Conservation (phyloP, 306 rosid genomes). For the Casuarina glauca region DNA sequence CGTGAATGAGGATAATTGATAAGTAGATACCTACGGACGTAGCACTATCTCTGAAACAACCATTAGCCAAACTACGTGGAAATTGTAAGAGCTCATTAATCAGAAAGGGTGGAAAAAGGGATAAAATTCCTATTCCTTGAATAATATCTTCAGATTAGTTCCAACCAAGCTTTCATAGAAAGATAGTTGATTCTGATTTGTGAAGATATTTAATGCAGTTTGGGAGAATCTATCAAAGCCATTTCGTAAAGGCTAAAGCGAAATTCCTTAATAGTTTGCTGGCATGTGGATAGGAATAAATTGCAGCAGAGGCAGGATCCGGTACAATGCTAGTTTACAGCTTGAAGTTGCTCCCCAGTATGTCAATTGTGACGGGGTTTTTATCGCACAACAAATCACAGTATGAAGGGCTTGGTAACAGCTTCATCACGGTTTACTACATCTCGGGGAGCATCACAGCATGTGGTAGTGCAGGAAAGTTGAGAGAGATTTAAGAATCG, state of each 20-base stretch:
- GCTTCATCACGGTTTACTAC: not conserved
- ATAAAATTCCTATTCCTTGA: conserved; percentile 38
- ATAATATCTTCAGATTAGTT: conserved; percentile 55
- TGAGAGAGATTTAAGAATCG: not conserved
- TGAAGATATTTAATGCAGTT: conserved; percentile 60
- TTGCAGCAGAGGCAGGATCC: conserved; percentile 43
- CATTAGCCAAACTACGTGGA: conserved; percentile 30
- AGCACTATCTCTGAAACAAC: conserved; percentile 26
- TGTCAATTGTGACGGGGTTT: conserved; percentile 34
- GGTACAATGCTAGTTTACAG: conserved; percentile 26
- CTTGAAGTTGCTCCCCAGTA: conserved; percentile 45
- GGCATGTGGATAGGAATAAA: conserved; percentile 69
- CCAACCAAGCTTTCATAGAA: conserved; percentile 43
- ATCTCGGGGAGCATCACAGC: not conserved
- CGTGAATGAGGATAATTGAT: conserved; percentile 27
- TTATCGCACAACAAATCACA: conserved; percentile 5
- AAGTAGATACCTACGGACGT: conserved; percentile 32
- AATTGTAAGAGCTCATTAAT: conserved; percentile 7
- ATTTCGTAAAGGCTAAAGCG: conserved; percentile 52
- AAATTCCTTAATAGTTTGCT: conserved; percentile 53
- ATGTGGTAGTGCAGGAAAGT: not conserved
- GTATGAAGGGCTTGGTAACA: not conserved
- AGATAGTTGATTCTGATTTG: conserved; percentile 59
- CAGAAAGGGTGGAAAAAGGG: not conserved
- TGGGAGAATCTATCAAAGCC: conserved; percentile 50